Conservation (phyloP, 2,329 filamentous ascomycete genomes). For the Fusarium phyllophilum region DNA sequence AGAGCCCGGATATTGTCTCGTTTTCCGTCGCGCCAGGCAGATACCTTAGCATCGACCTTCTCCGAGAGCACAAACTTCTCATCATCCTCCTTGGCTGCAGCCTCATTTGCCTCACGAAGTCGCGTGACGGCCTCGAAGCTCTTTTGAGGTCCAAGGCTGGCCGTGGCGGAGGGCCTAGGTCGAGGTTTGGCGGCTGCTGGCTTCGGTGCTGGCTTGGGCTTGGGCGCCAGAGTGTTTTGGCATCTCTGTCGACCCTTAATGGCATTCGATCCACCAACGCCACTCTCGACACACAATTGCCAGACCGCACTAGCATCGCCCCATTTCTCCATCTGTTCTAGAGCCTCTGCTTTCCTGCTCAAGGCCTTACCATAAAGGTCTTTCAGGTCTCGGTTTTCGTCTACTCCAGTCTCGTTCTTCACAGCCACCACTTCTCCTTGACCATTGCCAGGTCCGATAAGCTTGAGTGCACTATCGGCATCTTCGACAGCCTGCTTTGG, state of each 20-base stretch:
- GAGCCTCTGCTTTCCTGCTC: constrained; percentile 92
- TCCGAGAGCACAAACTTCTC: constrained; percentile 93
- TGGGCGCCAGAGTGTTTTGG: constrained; percentile 83
- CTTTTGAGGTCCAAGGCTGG: constrained; percentile 56
- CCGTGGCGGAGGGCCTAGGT: constrained; percentile 55
- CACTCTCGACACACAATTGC: constrained; percentile 83
- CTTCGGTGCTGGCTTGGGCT: constrained; percentile 61
- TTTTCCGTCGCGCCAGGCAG: constrained; percentile 89
- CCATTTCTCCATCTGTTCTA: constrained; percentile 97
- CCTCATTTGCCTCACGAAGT: constrained; percentile 84
- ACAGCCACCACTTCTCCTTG: constrained; percentile 83
- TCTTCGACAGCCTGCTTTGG: constrained; percentile 88
- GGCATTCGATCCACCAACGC: constrained; percentile 85
- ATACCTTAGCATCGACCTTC: constrained; percentile 81
- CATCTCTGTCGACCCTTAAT: constrained; percentile 89
- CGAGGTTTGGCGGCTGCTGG: constrained; percentile 58
- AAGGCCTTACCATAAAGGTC: constrained; percentile 94
- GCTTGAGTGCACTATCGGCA: constrained; percentile 79
- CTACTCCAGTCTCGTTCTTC: constrained; percentile 63
- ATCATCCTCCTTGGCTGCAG: constrained; percentile 86
- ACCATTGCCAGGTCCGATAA: constrained; percentile 84
- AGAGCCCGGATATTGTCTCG: constrained; percentile 91
- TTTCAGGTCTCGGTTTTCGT: constrained; percentile 83
- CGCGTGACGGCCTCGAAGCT: constrained; percentile 82
- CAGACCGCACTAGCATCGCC: constrained; percentile 82